These are phyloP conservation scores for Fagopyrum esculentum DNA, from an alignment of 148 eudicot species.

Conservation along the genomic window DNA sequence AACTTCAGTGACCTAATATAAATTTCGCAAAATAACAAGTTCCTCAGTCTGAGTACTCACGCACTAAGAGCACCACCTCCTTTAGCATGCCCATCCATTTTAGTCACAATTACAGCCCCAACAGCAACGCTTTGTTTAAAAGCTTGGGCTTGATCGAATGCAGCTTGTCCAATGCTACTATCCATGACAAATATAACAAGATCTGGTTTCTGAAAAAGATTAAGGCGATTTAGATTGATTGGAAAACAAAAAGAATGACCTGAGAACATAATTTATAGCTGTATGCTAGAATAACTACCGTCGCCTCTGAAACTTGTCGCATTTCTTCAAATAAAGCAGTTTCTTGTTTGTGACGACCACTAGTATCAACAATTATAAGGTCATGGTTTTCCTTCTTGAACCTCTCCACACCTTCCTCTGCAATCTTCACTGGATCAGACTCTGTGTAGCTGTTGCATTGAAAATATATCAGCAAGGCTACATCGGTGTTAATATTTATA, in stretches of 20 bases:
- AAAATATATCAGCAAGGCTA: not conserved
- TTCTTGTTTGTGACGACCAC: constrained; percentile 99
- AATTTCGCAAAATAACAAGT: not conserved
- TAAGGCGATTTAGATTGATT: constrained; percentile 8
- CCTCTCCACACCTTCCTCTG: constrained; percentile 90
- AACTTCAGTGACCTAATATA: not conserved
- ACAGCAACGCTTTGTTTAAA: constrained; percentile 98
- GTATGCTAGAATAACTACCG: constrained; percentile 33
- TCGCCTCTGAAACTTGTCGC: constrained; percentile 98
- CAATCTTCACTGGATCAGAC: constrained; percentile 97
- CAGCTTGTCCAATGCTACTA: constrained; percentile 99
- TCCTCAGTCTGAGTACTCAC: constrained; percentile 40
- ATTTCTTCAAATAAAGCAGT: constrained; percentile 95
- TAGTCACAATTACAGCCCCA: constrained; percentile 96
- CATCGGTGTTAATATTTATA: not conserved
- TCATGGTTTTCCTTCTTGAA: constrained; percentile 92
- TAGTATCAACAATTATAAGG: constrained; percentile 92
- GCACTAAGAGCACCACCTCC: constrained; percentile 99
- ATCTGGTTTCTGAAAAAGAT: constrained; percentile 83
- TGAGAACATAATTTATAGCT: constrained; percentile 7
- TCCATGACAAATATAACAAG: constrained; percentile 97
- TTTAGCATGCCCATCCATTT: constrained; percentile 99
- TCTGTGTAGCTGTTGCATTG: constrained; percentile 63
- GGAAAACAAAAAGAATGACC: not conserved
- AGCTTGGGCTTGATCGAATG: constrained; percentile 96